These are phyloP conservation scores for Solanum hybrid DNA, from an alignment of 305 asterid genomes.

Conservation along the genomic window DNA sequence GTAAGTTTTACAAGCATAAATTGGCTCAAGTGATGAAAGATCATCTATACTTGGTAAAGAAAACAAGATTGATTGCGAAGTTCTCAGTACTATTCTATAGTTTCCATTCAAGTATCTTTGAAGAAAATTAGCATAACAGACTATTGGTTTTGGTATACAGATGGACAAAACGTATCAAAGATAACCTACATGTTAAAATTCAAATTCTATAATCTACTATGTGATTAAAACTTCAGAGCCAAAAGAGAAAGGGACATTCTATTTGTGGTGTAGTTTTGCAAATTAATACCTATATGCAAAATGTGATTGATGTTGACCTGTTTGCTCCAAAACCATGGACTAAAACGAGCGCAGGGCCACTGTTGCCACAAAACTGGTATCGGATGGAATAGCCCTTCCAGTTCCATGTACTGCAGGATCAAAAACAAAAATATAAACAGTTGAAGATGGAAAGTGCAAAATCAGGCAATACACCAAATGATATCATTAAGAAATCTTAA, in stretches of 20 bases:
- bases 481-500: background rate
- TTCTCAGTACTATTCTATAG: background rate
- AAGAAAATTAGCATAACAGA: background rate
- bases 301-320: constrained; percentile 80
- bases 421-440: background rate
- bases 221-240: background rate
- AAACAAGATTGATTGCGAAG: background rate
- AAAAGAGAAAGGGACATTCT: background rate
- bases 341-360: constrained; percentile 77
- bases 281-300: constrained; percentile 58
- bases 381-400: constrained; percentile 84
- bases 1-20: background rate
- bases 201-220: background rate
- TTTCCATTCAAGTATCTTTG: background rate
- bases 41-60: background rate
- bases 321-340: constrained; percentile 98
- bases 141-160: background rate
- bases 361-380: constrained; percentile 63
- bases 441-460: background rate
- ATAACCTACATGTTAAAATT: background rate
- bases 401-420: constrained; percentile 56
- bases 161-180: background rate
- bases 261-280: constrained; percentile 10
- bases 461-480: background rate
- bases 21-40: background rate